Evolutionary conservation across 2,329 filamentous ascomycete genomes (phyloP).

Genomic region (Cephalotrichum gorgonifer): DNA sequence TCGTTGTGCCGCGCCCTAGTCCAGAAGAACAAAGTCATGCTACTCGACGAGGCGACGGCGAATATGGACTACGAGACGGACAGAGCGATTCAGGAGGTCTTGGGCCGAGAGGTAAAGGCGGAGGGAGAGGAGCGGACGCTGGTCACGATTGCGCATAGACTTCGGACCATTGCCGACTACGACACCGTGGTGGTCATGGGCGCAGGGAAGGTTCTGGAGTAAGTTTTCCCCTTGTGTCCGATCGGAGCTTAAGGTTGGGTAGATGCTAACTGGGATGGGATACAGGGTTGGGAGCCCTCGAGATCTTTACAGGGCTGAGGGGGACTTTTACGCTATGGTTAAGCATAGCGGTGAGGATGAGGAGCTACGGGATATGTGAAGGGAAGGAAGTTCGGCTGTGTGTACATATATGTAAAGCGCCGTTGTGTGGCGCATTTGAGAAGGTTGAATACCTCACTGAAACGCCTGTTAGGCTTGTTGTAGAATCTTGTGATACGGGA

Average conservation of each 20-base stretch:
- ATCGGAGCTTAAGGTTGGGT: constrained; percentile 7
- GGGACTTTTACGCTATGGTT: constrained; percentile 44
- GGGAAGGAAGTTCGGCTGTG: neutral
- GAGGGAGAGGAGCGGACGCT: constrained; percentile 31
- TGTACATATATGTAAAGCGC: neutral
- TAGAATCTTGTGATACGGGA: too few relatives aligned
- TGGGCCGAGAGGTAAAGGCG: constrained; percentile 34
- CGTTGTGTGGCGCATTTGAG: too few relatives aligned
- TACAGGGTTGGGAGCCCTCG: constrained; percentile 32
- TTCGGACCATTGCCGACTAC: constrained; percentile 40
- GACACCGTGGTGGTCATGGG: constrained; percentile 39
- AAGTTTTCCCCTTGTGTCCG: constrained; percentile 8
- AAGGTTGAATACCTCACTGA: too few relatives aligned
- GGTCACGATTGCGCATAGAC: constrained; percentile 37
- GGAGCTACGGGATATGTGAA: constrained; percentile 5
- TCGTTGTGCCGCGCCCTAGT: constrained; percentile 35
- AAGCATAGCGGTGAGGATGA: constrained; percentile 42
- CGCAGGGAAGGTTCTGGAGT: constrained; percentile 32
- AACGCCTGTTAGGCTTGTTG: too few relatives aligned
- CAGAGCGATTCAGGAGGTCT: constrained; percentile 31
- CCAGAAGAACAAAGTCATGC: constrained; percentile 33
- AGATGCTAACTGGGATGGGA: neutral
- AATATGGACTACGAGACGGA: constrained; percentile 39
- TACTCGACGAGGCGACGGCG: constrained; percentile 39
- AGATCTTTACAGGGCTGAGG: constrained; percentile 31